Evolutionary conservation across 2,329 filamentous ascomycete species (phyloP).

Genomic region (Aspergillus neotritici): DNA sequence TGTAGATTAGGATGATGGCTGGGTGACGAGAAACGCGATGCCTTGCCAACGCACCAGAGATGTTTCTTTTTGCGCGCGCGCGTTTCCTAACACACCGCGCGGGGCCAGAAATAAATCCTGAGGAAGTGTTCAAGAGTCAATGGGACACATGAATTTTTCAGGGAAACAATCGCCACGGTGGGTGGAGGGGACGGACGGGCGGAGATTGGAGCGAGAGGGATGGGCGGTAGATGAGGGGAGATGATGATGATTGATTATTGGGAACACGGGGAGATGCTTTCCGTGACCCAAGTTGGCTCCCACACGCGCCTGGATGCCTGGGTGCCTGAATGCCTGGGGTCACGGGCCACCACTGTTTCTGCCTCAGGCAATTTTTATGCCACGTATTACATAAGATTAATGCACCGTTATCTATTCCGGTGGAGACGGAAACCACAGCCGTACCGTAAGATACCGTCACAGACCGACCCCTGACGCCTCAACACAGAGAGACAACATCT

Average conservation of each 20-base stretch:
- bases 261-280: background rate
- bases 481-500: background rate
- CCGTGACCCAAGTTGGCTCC: too few species aligned
- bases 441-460: too few species aligned
- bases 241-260: background rate
- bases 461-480: background rate
- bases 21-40: slow-evolving; percentile 10
- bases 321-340: background rate
- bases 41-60: slow-evolving; percentile 1
- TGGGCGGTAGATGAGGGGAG: background rate
- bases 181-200: background rate
- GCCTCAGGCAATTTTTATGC: slow-evolving; percentile 3
- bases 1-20: slow-evolving; percentile 5
- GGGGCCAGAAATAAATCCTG: background rate
- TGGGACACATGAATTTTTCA: background rate
- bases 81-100: slow-evolving; percentile 1
- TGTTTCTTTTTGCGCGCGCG: slow-evolving; percentile 12
- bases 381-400: background rate
- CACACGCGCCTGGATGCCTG: slow-evolving; percentile 17
- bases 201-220: background rate
- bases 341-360: background rate
- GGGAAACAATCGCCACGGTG: background rate
- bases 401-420: too few species aligned
- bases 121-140: slow-evolving; percentile 3
- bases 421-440: too few species aligned